phyloP scores from a whole-genome alignment of 2,329 filamentous ascomycete species.

The Beauveria medogensis region DNA sequence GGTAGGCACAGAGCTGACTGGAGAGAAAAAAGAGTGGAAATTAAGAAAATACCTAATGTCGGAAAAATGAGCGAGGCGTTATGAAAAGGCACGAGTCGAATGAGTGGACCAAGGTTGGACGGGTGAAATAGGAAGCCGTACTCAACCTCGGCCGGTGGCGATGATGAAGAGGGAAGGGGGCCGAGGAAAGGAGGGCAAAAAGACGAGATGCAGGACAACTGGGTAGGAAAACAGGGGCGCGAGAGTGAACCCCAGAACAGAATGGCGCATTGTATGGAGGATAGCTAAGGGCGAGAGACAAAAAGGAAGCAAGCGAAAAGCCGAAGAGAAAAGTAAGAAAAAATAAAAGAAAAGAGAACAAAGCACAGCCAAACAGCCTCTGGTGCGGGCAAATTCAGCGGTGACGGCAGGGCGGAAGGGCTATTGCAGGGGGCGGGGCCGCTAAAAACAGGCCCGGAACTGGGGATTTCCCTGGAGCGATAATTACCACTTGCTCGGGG shows the following conservation, averaged over 20 bases:
- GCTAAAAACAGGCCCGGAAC: neutral
- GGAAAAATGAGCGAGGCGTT: neutral
- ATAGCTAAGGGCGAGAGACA: neutral
- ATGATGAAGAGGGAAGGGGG: neutral
- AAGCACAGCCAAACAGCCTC: no score
- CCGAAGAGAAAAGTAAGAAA: neutral
- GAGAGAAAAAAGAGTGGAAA: neutral
- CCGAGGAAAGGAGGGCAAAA: neutral
- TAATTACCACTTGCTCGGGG: no score
- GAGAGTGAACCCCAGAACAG: constrained; percentile 2
- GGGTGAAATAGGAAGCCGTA: neutral
- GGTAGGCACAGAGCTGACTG: neutral
- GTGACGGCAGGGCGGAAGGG: neutral
- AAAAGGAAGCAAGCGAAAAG: neutral
- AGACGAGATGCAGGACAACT: neutral
- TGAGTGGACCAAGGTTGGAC: neutral
- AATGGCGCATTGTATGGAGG: neutral
- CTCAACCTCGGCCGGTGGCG: neutral
- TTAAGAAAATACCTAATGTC: neutral
- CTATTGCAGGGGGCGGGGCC: neutral
- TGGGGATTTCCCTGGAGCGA: no score
- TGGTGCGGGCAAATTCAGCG: neutral
- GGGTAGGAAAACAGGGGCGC: neutral
- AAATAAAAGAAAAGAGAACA: no score
- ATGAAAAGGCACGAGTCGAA: neutral